A percentile compares a stretch with the other conserved stretches of the same genome.
Evolutionary conservation across 192 early-diverging fungal species (phyloP).

Genomic region (Lobulomyces angularis): DNA sequence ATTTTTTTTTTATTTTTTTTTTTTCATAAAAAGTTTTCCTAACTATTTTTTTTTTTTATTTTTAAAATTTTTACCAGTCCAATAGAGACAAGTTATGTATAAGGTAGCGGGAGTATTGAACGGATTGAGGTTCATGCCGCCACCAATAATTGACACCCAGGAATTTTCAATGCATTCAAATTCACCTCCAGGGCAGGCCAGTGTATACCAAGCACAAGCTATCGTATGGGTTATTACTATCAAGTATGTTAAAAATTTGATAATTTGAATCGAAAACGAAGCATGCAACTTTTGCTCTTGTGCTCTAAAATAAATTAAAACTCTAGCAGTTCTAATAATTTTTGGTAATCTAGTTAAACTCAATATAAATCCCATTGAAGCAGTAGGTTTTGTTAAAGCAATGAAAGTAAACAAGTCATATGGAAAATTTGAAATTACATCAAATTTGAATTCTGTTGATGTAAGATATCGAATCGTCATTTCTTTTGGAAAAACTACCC

Average conservation of each 20-base stretch:
- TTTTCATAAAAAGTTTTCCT: no score
- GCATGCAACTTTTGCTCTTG: constrained; percentile 36
- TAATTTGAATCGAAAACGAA: constrained; percentile 21
- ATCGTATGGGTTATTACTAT: constrained; percentile 24
- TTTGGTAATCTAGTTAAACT: constrained; percentile 26
- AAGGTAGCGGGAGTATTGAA: neutral
- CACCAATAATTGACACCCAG: constrained; percentile 13
- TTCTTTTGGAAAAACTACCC: constrained; percentile 41
- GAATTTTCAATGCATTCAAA: constrained; percentile 14
- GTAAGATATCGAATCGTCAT: constrained; percentile 33
- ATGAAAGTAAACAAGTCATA: constrained; percentile 25
- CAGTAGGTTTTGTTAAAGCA: neutral
- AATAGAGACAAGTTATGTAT: constrained; percentile 15
- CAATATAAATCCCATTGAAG: constrained; percentile 1
- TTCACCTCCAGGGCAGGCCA: constrained; percentile 19
- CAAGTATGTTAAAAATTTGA: constrained; percentile 28
- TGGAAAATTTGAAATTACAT: constrained; percentile 29
- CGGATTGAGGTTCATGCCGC: neutral
- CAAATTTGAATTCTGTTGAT: constrained; percentile 28
- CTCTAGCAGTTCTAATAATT: constrained; percentile 18
- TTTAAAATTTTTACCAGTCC: constrained; percentile 21
- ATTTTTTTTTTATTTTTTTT: neutral
- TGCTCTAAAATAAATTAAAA: constrained; percentile 23
- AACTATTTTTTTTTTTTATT: constrained; percentile 1
- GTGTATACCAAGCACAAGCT: constrained; percentile 30